Base-by-base conservation (phyloP, 148 eudicot species). In the Camellia lanceoleosa region DNA sequence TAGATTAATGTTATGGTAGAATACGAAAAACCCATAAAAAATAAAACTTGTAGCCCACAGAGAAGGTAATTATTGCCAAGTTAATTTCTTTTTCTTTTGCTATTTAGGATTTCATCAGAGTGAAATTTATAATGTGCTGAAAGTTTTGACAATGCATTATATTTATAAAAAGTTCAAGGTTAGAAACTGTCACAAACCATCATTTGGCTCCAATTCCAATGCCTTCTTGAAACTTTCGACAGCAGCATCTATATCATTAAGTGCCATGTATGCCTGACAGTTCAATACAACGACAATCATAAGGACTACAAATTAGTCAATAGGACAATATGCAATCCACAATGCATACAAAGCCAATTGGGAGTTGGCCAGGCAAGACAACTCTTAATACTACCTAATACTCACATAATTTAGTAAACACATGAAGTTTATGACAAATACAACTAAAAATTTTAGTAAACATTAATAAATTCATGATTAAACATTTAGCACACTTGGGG, bases 181-280 rank as follows among this genome's bases (percentile, higher is more conserved):
- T 23, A 23, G 30, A 23, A 23, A 23, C 30, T 23, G 41, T 79
- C 41, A 69, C 92, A 79, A 66, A 92, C 98, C 97, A 85, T 94
- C 92, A 79, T 87, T 90, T 56, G 98, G 98, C 83, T 95, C 97
- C 85, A 95, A 83, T 68, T 90, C 92, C 74, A 88, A 77, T 78
- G 98, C 98, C 83, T 88, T 93, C 65, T 79, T 88, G 84, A 95
- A 95, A 83, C 97, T 91, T 67, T 87, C 94, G 60, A 87, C 88
- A 14, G 98, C 97, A 77, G 95, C 89, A 88, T 94, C 97, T 30
- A 95, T 86, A 81, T 93, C 97, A 78, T 93, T 95, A 49, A 95
- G 97, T 64, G 94, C 97, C 85, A 91, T 84, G 78, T 90, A 84
- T 77, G 94, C 98, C 98, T 95, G 89, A 79, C 42, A 73, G 20